Evolutionary conservation across 345 rosid genomes (phyloP).

Genomic region (Cochlearia excelsa): DNA sequence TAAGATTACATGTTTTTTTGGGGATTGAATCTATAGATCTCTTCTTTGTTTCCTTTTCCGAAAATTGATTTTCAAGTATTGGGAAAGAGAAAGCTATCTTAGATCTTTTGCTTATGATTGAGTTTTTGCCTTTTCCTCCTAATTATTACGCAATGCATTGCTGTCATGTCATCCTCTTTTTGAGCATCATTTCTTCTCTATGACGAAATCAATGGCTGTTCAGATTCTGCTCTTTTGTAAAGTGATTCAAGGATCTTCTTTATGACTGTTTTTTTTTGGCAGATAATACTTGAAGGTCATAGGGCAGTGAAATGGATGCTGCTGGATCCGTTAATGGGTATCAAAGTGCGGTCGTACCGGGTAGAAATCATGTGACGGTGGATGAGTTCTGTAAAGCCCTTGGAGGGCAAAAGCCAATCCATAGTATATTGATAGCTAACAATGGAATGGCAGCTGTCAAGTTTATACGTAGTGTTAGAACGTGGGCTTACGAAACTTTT

Average conservation of each 20-base stretch:
- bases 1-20: too few relatives aligned
- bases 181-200: too few relatives aligned
- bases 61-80: too few relatives aligned
- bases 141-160: too few relatives aligned
- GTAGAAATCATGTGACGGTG: constrained; percentile 55
- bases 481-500: constrained; percentile 98
- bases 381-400: constrained; percentile 82
- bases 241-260: background rate
- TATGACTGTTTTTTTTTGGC: constrained; percentile 24
- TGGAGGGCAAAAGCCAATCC: constrained; percentile 81
- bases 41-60: too few relatives aligned
- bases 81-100: too few relatives aligned
- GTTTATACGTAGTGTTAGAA: constrained; percentile 89
- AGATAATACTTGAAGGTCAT: constrained; percentile 59
- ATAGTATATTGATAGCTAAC: constrained; percentile 89
- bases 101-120: too few relatives aligned
- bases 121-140: too few relatives aligned
- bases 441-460: constrained; percentile 99
- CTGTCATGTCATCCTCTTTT: too few relatives aligned
- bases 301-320: constrained; percentile 40
- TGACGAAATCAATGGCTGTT: too few relatives aligned
- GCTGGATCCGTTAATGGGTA: constrained; percentile 52
- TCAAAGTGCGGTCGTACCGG: constrained; percentile 48
- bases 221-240: too few relatives aligned
- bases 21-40: too few relatives aligned